phyloP scores from a whole-genome alignment of 106 monocot genomes.

The Dioscorea dumetorum region DNA sequence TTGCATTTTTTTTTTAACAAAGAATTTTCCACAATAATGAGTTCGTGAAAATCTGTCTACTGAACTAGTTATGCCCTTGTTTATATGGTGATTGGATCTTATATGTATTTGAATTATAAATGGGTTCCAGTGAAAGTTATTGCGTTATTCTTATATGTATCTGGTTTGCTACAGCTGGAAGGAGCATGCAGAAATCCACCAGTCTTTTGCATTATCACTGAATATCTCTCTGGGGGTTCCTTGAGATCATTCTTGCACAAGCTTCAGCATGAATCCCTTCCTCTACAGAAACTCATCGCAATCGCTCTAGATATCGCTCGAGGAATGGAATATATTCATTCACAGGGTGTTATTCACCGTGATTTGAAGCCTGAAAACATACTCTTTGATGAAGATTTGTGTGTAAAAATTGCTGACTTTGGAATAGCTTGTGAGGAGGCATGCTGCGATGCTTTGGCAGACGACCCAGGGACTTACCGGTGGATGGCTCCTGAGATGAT shows the following conservation, averaged over 20 bases:
- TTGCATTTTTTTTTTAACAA: too few species aligned
- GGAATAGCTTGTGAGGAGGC: constrained; percentile 77
- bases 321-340: constrained; percentile 84
- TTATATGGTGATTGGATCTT: too few species aligned
- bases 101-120: too few species aligned
- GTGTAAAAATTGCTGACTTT: constrained; percentile 72
- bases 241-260: constrained; percentile 68
- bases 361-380: constrained; percentile 85
- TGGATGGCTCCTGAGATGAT: constrained; percentile 97
- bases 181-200: constrained; percentile 54
- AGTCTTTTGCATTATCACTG: constrained; percentile 60
- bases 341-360: constrained; percentile 72
- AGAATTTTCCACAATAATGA: too few species aligned
- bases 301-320: constrained; percentile 54
- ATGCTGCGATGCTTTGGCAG: constrained; percentile 37
- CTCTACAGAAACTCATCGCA: constrained; percentile 38
- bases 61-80: too few species aligned
- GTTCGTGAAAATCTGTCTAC: too few species aligned
- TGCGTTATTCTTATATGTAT: neutral
- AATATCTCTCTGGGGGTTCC: constrained; percentile 75
- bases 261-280: constrained; percentile 42
- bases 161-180: constrained; percentile 42
- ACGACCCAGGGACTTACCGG: constrained; percentile 71
- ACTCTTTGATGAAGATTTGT: constrained; percentile 41
- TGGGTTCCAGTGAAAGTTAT: neutral